Evolutionary conservation across 495 filamentous ascomycete species (phyloP).

Genomic region (Astrocystis sublimbata): DNA sequence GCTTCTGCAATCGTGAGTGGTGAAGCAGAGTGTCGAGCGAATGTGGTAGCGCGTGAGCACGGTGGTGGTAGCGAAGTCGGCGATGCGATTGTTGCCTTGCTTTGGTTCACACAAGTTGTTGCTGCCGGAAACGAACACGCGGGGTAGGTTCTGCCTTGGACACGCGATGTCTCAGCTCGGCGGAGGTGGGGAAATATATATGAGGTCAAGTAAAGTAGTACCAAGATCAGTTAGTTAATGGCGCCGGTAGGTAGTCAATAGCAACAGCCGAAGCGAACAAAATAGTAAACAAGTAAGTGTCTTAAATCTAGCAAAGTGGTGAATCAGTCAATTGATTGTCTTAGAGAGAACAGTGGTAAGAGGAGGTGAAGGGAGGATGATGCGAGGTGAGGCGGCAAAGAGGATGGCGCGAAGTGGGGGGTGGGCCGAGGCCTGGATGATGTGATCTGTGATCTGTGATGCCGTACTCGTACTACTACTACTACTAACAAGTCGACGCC

Average conservation of each 20-base stretch:
- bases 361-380: not conserved
- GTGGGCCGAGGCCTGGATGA: not conserved
- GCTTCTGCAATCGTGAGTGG: too few species aligned
- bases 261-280: too few species aligned
- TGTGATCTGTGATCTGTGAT: not conserved
- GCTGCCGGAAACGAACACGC: not conserved
- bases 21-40: too few species aligned
- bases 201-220: too few species aligned
- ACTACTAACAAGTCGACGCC: not conserved
- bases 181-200: not conserved
- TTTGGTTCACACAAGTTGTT: too few species aligned
- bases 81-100: too few species aligned
- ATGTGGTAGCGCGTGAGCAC: too few species aligned
- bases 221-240: too few species aligned
- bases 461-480: not conserved
- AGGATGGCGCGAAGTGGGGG: not conserved
- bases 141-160: not conserved
- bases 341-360: not conserved
- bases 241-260: too few species aligned
- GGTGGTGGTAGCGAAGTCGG: too few species aligned
- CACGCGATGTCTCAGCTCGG: not conserved
- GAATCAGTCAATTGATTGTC: not conserved
- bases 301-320: too few species aligned
- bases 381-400: not conserved
- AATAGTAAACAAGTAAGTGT: too few species aligned